Percentiles rank a stretch among this genome's conserved stretches.
These are phyloP conservation scores for Tricladium varicosporioides DNA, from an alignment of 2,329 filamentous ascomycete species.

Conservation along the genomic window DNA sequence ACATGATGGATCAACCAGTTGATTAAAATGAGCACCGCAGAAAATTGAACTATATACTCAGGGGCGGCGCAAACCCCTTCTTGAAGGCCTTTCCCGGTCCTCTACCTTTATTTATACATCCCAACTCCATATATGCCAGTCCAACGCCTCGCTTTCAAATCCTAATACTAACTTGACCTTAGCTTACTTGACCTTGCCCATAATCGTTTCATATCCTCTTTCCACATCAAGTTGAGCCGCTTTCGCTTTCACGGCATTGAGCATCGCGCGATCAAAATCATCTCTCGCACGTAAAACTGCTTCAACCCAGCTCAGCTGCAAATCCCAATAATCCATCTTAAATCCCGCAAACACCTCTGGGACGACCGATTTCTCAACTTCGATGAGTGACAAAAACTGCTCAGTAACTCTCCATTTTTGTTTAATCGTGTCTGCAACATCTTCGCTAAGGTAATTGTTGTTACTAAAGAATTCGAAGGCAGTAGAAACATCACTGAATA, in stretches of 20 bases:
- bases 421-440: slow-evolving; percentile 73
- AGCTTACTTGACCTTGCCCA: slow-evolving; percentile 79
- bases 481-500: slow-evolving; percentile 87
- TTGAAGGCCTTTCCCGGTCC: too few species aligned
- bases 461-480: slow-evolving; percentile 86
- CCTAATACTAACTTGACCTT: neutral
- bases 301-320: slow-evolving; percentile 95
- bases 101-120: too few species aligned
- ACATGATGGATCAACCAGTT: too few species aligned
- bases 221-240: slow-evolving; percentile 84
- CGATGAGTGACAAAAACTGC: slow-evolving; percentile 76
- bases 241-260: slow-evolving; percentile 82
- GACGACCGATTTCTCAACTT: slow-evolving; percentile 69
- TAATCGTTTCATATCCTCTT: slow-evolving; percentile 84
- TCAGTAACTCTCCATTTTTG: slow-evolving; percentile 91
- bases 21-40: too few species aligned
- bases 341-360: slow-evolving; percentile 79
- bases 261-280: slow-evolving; percentile 89
- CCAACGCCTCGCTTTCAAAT: slow-evolving; percentile 13
- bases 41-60: too few species aligned
- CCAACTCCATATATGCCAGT: neutral
- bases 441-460: slow-evolving; percentile 58
- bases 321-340: slow-evolving; percentile 87
- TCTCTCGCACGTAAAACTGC: slow-evolving; percentile 81
- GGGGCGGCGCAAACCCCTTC: too few species aligned